phyloP scores from a whole-genome alignment of 2,329 filamentous ascomycete genomes.

The Drechslerella coelobrocha region DNA sequence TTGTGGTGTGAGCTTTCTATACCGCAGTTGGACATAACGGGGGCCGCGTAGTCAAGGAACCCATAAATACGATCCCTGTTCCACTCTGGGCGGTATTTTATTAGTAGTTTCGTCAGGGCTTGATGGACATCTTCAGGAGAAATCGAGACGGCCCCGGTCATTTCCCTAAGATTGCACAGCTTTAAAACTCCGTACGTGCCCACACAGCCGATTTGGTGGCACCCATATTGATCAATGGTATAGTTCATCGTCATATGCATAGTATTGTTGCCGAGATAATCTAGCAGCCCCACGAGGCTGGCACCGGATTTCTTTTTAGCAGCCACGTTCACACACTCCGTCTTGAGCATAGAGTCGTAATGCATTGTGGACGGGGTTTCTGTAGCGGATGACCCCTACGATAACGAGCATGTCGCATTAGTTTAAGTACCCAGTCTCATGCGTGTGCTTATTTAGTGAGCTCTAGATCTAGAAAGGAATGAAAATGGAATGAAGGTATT shows the following conservation, averaged over 20 bases:
- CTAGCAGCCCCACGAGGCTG: not conserved
- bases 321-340: not conserved
- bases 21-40: not conserved
- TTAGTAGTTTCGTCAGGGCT: not conserved
- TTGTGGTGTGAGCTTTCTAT: not conserved
- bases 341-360: too few species aligned
- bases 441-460: too few species aligned
- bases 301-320: not conserved
- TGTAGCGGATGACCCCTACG: too few species aligned
- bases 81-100: constrained; percentile 16
- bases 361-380: too few species aligned
- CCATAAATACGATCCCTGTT: constrained; percentile 3
- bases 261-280: not conserved
- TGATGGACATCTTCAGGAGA: not conserved
- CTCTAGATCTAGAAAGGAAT: too few species aligned
- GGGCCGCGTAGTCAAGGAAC: not conserved
- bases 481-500: too few species aligned
- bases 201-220: constrained; percentile 25
- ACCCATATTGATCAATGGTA: constrained; percentile 27
- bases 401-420: too few species aligned
- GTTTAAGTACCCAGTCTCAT: too few species aligned
- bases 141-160: not conserved
- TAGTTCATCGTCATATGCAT: constrained; percentile 14
- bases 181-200: constrained; percentile 21
- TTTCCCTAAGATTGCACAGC: constrained; percentile 28